Evolutionary conservation across 495 filamentous ascomycete species (phyloP).

Genomic region (Paragyromitra xinjiangensis): DNA sequence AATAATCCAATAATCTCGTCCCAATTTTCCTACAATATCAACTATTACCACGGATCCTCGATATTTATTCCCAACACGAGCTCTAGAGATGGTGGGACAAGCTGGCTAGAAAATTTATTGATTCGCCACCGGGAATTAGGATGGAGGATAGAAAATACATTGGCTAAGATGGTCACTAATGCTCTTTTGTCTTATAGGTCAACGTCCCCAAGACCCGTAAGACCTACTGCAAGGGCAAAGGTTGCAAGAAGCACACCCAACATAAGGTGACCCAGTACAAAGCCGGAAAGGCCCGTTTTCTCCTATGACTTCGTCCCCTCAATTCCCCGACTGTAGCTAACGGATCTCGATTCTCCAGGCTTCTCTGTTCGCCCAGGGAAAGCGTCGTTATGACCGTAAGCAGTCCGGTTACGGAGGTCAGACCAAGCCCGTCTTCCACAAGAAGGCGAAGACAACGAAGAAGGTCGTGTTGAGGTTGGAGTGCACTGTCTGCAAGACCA

Average conservation of each 20-base stretch:
- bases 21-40: not conserved
- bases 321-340: conserved; percentile 11
- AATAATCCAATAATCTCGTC: not conserved
- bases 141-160: not conserved
- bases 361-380: conserved; percentile 95
- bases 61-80: not conserved
- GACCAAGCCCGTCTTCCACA: conserved; percentile 99
- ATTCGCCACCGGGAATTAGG: not conserved
- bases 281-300: conserved; percentile 77
- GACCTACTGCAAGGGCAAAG: conserved; percentile 94
- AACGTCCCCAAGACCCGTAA: conserved; percentile 90
- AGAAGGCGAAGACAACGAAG: conserved; percentile 99
- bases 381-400: conserved; percentile 99
- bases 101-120: not conserved
- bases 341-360: conserved; percentile 65
- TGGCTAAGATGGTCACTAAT: conserved; percentile 32
- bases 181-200: conserved; percentile 65
- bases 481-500: conserved; percentile 95
- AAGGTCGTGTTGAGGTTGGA: conserved; percentile 98
- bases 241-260: conserved; percentile 92
- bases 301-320: not conserved
- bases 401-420: conserved; percentile 99
- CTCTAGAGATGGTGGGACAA: not conserved
- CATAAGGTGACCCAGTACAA: conserved; percentile 99
- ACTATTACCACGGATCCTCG: not conserved